These are phyloP conservation scores for Endotrypanum monterogeii DNA, from an alignment of 208 protist species.

Conservation along the genomic window DNA sequence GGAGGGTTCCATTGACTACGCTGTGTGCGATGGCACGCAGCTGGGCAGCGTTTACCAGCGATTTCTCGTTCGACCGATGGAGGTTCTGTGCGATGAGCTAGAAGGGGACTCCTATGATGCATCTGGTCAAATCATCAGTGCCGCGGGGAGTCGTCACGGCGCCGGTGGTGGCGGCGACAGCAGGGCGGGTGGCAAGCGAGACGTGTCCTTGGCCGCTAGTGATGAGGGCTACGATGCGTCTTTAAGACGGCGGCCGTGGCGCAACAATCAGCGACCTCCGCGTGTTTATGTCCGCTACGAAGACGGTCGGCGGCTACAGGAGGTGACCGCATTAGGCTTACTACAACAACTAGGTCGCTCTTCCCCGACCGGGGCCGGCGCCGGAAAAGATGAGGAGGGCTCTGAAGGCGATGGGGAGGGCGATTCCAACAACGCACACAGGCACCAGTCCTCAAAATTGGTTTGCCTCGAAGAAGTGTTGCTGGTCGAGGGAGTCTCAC, in stretches of 20 bases:
- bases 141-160: conserved; percentile 6
- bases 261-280: conserved; percentile 38
- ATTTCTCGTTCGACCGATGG: conserved; percentile 55
- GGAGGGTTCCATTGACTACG: conserved; percentile 65
- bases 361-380: neutral
- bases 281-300: conserved; percentile 56
- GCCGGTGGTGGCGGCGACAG: conserved; percentile 1
- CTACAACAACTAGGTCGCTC: conserved; percentile 24
- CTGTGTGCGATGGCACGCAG: conserved; percentile 67
- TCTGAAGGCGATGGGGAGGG: conserved; percentile 1
- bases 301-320: conserved; percentile 51
- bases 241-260: conserved; percentile 35
- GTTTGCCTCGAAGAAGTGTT: conserved; percentile 35
- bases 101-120: conserved; percentile 28
- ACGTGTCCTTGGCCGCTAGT: neutral
- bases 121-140: conserved; percentile 15
- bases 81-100: conserved; percentile 40
- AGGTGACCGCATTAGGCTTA: conserved; percentile 25
- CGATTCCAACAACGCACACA: neutral
- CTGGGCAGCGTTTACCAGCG: conserved; percentile 54
- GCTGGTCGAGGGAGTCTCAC: conserved; percentile 41
- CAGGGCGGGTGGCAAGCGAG: neutral
- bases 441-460: conserved; percentile 27
- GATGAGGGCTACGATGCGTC: conserved; percentile 44
- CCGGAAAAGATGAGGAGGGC: conserved; percentile 15